A percentile compares a stretch with the other conserved stretches of the same genome.
These are phyloP conservation scores for Claviceps monticola DNA, from an alignment of 2,329 filamentous ascomycete species.

Conservation along the genomic window DNA sequence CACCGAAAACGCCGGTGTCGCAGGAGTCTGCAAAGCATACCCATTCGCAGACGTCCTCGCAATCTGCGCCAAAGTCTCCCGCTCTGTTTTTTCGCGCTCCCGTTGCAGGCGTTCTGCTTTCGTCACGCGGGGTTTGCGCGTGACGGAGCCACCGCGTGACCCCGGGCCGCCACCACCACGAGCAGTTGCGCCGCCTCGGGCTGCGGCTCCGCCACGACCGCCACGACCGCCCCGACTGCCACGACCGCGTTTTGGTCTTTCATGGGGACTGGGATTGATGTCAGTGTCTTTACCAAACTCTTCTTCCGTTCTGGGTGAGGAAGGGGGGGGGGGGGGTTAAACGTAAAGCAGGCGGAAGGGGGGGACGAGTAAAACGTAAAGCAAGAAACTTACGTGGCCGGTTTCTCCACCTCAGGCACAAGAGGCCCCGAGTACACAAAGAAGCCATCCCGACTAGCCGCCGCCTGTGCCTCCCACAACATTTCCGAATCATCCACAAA, in stretches of 20 bases:
- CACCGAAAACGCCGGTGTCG: constrained; percentile 23
- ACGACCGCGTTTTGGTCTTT: constrained; percentile 54
- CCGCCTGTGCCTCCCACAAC: constrained; percentile 89
- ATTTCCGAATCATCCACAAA: constrained; percentile 91
- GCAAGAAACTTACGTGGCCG: constrained; percentile 25
- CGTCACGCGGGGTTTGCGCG: constrained; percentile 71
- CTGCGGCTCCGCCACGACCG: constrained; percentile 51
- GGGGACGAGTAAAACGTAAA: no score
- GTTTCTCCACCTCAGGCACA: constrained; percentile 74
- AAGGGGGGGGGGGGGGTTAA: no score
- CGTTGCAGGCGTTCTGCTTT: constrained; percentile 74
- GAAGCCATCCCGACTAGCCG: constrained; percentile 89
- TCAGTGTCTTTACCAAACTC: neutral
- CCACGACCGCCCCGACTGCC: constrained; percentile 37
- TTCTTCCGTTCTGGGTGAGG: no score
- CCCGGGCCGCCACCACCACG: constrained; percentile 41
- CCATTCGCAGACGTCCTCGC: constrained; percentile 23
- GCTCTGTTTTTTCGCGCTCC: constrained; percentile 67
- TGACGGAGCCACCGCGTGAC: constrained; percentile 60
- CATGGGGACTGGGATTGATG: constrained; percentile 45
- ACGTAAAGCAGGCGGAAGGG: neutral
- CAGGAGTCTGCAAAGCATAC: constrained; percentile 24
- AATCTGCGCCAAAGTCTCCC: constrained; percentile 38
- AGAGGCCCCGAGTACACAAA: constrained; percentile 95
- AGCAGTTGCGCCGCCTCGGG: constrained; percentile 36